Base-by-base conservation (phyloP, 2,329 filamentous ascomycete genomes). In the Aspergillus spinulosporus region DNA sequence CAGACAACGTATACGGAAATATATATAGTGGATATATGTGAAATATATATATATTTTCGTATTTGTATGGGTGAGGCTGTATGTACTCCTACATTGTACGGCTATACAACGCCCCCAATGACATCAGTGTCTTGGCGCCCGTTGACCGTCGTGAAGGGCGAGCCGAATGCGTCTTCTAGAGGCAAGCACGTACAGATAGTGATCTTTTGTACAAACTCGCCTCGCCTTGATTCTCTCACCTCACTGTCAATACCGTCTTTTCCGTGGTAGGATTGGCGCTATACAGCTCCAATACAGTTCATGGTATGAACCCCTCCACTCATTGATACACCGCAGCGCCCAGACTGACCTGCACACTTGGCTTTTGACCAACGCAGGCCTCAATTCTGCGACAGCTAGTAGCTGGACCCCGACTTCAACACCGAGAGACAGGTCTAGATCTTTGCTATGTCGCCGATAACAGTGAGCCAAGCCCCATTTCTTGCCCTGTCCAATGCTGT, bases 371-470 rank as follows among this genome's bases (percentile, higher is more conserved):
- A 34, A 32, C 43, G 28, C 57, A 80, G 90, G 82, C 88, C 53
- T 90, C 88, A 21, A 76, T 97, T 59, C 83, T 97, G 63, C 89
- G 93, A 66, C 90, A 96, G 72, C 90, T 97, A 62, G 91, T 97
- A 60, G 92, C 94, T 44, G 88, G 92, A 7, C 93, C 94, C 9
- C 86, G 94, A 63, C 81, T 87, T 58, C 85, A 88, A 66, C 92
- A 97, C 71, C 83, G 89, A 31, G 93, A 97, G 78, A 88, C 93
- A 5, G 89, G 89, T 4, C 82, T 99, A 28, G 94, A 99, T 72
- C 83, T 99, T 44, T 97, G 93, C 80, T 99, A 99, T 74, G 92
- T 97, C 36, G 96, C 92, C 0, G 86, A 92, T 67, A 85, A 89
- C 67, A 90, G 72, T 78, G 64, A 59, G 65, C 15, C 11, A 37